Evolutionary conservation across 805 yeast genomes (phyloP).

Genomic region (Kazachstania bromeliacearum): DNA sequence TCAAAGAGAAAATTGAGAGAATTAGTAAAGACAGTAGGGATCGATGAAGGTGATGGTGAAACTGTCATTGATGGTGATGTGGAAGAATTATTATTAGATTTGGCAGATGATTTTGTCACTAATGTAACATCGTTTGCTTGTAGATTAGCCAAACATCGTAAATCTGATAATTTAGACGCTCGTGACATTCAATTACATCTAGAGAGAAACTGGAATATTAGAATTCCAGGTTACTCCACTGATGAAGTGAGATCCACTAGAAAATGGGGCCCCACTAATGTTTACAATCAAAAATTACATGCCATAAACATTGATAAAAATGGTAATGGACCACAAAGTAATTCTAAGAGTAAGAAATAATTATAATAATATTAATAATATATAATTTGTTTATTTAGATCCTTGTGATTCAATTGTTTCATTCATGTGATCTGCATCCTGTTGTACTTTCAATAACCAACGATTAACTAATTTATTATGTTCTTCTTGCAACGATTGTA

Average conservation of each 20-base stretch:
- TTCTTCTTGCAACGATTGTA: slow-evolving; percentile 36
- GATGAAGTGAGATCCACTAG: slow-evolving; percentile 80
- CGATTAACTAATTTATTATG: slow-evolving; percentile 44
- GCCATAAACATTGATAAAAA: slow-evolving; percentile 29
- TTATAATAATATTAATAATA: too few relatives aligned
- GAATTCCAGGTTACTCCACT: slow-evolving; percentile 85
- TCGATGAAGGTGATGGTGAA: slow-evolving; percentile 86
- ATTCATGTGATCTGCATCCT: slow-evolving; percentile 54
- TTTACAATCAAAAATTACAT: slow-evolving; percentile 56
- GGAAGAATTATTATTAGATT: slow-evolving; percentile 78
- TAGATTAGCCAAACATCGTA: slow-evolving; percentile 88
- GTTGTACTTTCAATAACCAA: slow-evolving; percentile 48
- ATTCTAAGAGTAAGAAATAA: not conserved
- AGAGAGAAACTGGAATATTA: slow-evolving; percentile 89
- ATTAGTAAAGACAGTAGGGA: slow-evolving; percentile 70
- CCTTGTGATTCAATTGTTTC: slow-evolving; percentile 4
- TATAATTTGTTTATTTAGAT: not conserved
- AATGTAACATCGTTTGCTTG: slow-evolving; percentile 91
- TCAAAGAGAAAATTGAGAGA: slow-evolving; percentile 86
- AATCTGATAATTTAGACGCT: slow-evolving; percentile 76
- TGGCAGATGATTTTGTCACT: slow-evolving; percentile 92
- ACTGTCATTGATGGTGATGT: slow-evolving; percentile 91
- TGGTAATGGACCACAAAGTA: slow-evolving; percentile 2
- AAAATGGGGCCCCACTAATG: slow-evolving; percentile 56
- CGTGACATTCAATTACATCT: slow-evolving; percentile 86